phyloP scores from a whole-genome alignment of 2,329 filamentous ascomycete genomes.

The Rhynchosporium agropyri region DNA sequence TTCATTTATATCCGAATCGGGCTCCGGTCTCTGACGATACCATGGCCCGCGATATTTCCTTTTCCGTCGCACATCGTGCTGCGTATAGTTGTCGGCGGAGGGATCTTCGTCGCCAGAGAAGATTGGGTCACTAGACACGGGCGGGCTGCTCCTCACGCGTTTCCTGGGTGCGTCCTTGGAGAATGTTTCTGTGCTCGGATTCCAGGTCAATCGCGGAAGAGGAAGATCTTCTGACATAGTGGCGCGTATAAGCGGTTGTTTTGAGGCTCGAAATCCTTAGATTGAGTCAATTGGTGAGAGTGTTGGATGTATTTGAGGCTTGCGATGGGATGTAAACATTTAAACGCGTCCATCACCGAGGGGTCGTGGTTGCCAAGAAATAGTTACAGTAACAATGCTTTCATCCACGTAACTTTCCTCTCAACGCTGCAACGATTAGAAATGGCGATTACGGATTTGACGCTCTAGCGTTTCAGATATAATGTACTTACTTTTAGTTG shows the following conservation, averaged over 20 bases:
- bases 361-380: conserved; percentile 9
- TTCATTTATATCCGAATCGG: conserved; percentile 29
- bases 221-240: conserved; percentile 33
- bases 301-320: conserved; percentile 1
- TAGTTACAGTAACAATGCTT: too few relatives aligned
- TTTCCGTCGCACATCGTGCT: conserved; percentile 55
- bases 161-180: conserved; percentile 42
- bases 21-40: conserved; percentile 61
- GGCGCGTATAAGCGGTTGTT: background rate
- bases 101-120: conserved; percentile 76
- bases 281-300: background rate
- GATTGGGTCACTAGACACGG: conserved; percentile 68
- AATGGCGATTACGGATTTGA: too few relatives aligned
- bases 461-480: too few relatives aligned
- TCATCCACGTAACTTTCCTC: too few relatives aligned
- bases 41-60: conserved; percentile 66
- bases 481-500: too few relatives aligned
- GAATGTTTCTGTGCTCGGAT: conserved; percentile 28
- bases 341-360: conserved; percentile 6
- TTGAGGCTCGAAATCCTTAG: background rate
- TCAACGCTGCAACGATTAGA: too few relatives aligned
- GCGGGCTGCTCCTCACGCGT: conserved; percentile 44
- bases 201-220: conserved; percentile 30
- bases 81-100: conserved; percentile 64
- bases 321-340: conserved; percentile 16